Percentiles rank a stretch among this genome's conserved stretches.
These are phyloP conservation scores for Paraphoma chrysanthemicola DNA, from an alignment of 2,329 filamentous ascomycete genomes.

Conservation along the genomic window DNA sequence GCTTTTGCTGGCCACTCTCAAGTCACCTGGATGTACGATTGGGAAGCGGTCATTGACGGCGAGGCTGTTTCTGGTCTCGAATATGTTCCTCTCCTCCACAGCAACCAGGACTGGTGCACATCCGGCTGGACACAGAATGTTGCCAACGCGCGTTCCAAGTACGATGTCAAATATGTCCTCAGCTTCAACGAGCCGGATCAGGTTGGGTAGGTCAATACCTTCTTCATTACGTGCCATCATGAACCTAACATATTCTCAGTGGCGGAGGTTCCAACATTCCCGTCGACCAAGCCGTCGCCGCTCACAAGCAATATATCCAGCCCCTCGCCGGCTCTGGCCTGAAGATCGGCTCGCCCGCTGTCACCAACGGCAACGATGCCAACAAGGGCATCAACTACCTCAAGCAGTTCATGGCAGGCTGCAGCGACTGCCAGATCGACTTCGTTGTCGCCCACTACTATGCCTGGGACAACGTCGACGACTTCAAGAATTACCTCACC, in stretches of 20 bases:
- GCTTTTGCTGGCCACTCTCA: constrained; percentile 32
- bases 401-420: constrained; percentile 33
- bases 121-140: constrained; percentile 36
- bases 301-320: constrained; percentile 36
- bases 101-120: constrained; percentile 34
- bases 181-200: constrained; percentile 51
- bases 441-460: constrained; percentile 49
- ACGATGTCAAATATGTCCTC: constrained; percentile 41
- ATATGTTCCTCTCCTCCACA: constrained; percentile 65
- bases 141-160: constrained; percentile 33
- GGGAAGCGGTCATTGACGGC: constrained; percentile 58
- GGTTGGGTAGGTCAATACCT: constrained; percentile 33
- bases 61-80: constrained; percentile 54
- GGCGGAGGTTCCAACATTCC: constrained; percentile 38
- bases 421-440: constrained; percentile 42
- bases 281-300: constrained; percentile 24
- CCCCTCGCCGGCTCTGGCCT: constrained; percentile 30
- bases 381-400: constrained; percentile 42
- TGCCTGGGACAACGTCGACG: constrained; percentile 35
- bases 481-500: constrained; percentile 49
- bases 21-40: constrained; percentile 72
- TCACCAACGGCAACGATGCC: constrained; percentile 38
- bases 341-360: constrained; percentile 45
- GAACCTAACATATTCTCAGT: constrained; percentile 14
- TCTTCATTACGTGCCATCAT: neutral